Percentiles rank a stretch among this genome's conserved stretches.
Conservation (phyloP, 306 rosid species). For the Cercis canadensis region DNA sequence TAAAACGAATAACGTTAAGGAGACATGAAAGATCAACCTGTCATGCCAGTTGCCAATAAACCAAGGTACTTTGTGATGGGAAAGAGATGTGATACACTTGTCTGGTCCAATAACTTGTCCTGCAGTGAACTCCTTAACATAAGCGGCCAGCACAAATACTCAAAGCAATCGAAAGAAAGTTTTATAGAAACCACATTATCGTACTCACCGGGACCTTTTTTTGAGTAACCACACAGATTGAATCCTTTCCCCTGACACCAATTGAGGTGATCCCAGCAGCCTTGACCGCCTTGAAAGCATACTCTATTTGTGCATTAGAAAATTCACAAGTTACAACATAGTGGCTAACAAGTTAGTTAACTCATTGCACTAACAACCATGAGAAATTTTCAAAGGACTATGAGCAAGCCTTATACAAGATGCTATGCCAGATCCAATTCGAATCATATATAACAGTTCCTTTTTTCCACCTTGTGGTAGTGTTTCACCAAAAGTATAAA, state of each 20-base stretch:
- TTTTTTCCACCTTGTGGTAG: too few species aligned
- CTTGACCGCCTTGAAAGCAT: conserved; percentile 82
- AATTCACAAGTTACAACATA: too few species aligned
- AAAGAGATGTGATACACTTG: conserved; percentile 72
- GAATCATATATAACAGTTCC: too few species aligned
- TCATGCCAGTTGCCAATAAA: conserved; percentile 79
- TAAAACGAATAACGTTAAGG: too few species aligned
- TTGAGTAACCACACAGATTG: conserved; percentile 76
- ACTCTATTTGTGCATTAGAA: conserved; percentile 44
- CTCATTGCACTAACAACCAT: too few species aligned
- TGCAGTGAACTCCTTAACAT: conserved; percentile 21
- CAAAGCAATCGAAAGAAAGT: neutral
- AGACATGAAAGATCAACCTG: too few species aligned
- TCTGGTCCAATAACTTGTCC: conserved; percentile 84
- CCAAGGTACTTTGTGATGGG: conserved; percentile 74
- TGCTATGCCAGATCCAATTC: too few species aligned
- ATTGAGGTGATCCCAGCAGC: conserved; percentile 70
- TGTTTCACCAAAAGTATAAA: too few species aligned
- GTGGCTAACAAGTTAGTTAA: too few species aligned
- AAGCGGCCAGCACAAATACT: neutral
- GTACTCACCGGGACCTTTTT: conserved; percentile 70
- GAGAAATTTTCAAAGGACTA: too few species aligned
- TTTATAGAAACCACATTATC: neutral
- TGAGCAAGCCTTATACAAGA: too few species aligned
- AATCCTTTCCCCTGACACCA: conserved; percentile 76